A percentile compares a stretch with the other conserved stretches of the same genome.
Evolutionary conservation across 2,329 filamentous ascomycete genomes (phyloP).

Genomic region (Colletotrichum navitas): DNA sequence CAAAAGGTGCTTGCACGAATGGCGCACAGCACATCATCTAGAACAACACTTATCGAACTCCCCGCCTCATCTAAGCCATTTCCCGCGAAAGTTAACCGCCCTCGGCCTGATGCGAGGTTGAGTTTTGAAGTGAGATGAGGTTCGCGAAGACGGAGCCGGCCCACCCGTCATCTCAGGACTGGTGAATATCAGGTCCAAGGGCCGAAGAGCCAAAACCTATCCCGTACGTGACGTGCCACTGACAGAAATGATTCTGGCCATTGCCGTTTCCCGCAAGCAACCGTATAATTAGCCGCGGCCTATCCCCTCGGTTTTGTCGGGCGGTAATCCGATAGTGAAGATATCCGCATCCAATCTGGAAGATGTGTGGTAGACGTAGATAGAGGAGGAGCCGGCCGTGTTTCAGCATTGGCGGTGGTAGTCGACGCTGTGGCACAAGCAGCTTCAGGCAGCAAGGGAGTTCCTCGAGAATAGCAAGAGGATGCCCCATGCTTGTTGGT

Average conservation of each 20-base stretch:
- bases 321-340: not conserved
- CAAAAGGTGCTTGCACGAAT: too few species aligned
- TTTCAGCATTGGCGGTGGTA: slow-evolving; percentile 38
- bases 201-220: slow-evolving; percentile 26
- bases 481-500: slow-evolving; percentile 18
- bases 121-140: too few species aligned
- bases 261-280: not conserved
- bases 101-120: too few species aligned
- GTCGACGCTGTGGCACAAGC: slow-evolving; percentile 34
- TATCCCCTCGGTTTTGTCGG: not conserved
- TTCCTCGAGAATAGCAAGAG: slow-evolving; percentile 34
- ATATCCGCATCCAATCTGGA: not conserved
- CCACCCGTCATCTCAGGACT: too few species aligned
- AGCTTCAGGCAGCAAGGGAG: slow-evolving; percentile 39
- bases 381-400: slow-evolving; percentile 29
- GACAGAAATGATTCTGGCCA: slow-evolving; percentile 30
- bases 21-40: too few species aligned
- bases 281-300: not conserved
- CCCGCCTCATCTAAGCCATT: too few species aligned
- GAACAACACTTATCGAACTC: too few species aligned
- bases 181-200: too few species aligned
- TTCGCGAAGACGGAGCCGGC: too few species aligned
- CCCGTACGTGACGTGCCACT: slow-evolving; percentile 5
- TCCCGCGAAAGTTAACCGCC: too few species aligned
- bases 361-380: slow-evolving; percentile 8